Conservation (phyloP, 805 yeast genomes). For the Komagataella ulmi region DNA sequence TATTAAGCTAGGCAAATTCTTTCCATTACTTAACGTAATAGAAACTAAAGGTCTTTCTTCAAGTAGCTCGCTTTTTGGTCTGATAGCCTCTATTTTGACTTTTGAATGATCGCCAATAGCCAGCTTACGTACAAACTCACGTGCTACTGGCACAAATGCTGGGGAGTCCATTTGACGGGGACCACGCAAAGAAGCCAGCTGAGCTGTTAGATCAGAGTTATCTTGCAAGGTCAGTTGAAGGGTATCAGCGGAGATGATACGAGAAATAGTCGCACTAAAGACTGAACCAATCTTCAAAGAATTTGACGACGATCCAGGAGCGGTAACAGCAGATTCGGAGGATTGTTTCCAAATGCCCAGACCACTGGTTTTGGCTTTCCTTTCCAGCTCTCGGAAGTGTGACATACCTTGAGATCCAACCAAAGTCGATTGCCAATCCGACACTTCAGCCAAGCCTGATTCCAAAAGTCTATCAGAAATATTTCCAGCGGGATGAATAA, state of each 20-base stretch:
- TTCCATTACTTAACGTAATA: constrained; percentile 33
- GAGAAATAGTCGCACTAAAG: constrained; percentile 41
- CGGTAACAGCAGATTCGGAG: constrained; percentile 9
- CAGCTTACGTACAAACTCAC: constrained; percentile 58
- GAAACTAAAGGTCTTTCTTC: constrained; percentile 60
- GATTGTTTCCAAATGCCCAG: constrained; percentile 43
- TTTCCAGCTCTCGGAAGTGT: constrained; percentile 49
- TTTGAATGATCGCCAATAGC: constrained; percentile 61
- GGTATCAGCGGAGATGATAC: constrained; percentile 60
- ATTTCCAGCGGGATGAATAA: constrained; percentile 67
- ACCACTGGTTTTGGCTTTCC: constrained; percentile 39
- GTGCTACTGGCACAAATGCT: constrained; percentile 49
- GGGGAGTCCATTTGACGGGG: constrained; percentile 57
- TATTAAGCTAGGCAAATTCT: constrained; percentile 46
- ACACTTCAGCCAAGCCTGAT: constrained; percentile 60
- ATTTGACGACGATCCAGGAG: constrained; percentile 7
- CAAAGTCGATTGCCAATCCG: constrained; percentile 66
- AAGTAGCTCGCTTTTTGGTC: constrained; percentile 45
- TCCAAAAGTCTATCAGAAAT: constrained; percentile 55
- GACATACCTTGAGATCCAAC: constrained; percentile 58
- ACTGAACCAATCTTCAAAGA: constrained; percentile 26
- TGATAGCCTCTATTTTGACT: constrained; percentile 46
- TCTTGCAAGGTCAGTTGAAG: constrained; percentile 35
- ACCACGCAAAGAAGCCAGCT: constrained; percentile 62
- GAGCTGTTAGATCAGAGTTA: constrained; percentile 49